Percentiles rank a stretch among this genome's conserved stretches.
Conservation (phyloP, 1,139 yeast genomes). For the Nakaseomyces uthaithaninus region DNA sequence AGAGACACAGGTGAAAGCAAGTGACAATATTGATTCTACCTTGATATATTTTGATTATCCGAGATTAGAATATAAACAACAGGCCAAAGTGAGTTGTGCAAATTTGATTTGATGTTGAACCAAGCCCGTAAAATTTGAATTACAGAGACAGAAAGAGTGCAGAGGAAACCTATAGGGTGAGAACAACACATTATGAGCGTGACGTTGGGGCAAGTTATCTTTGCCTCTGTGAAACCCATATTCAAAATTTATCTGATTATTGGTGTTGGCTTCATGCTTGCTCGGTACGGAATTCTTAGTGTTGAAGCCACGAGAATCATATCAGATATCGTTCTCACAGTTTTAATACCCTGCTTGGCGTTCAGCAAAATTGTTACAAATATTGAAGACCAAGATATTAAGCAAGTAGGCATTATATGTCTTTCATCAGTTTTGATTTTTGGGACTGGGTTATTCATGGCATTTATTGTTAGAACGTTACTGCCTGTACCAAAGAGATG, state of each 20-base stretch:
- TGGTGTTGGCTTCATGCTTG: constrained; percentile 60
- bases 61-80: too few relatives aligned
- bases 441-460: constrained; percentile 28
- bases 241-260: constrained; percentile 80
- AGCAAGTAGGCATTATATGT: constrained; percentile 67
- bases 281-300: constrained; percentile 58
- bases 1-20: too few relatives aligned
- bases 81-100: too few relatives aligned
- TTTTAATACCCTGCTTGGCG: constrained; percentile 70
- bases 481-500: constrained; percentile 62
- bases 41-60: too few relatives aligned
- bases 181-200: constrained; percentile 9
- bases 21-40: too few relatives aligned
- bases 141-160: too few relatives aligned
- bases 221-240: constrained; percentile 82
- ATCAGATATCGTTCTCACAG: constrained; percentile 60
- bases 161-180: too few relatives aligned
- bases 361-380: constrained; percentile 70
- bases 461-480: constrained; percentile 26
- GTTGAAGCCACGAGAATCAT: constrained; percentile 71
- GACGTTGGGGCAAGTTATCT: constrained; percentile 61
- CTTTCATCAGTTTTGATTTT: constrained; percentile 34
- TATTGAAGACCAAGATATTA: constrained; percentile 65
- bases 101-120: too few relatives aligned
- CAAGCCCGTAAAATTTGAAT: too few relatives aligned